Conservation (phyloP, 331 rosid species). For the Malus hybrid region DNA sequence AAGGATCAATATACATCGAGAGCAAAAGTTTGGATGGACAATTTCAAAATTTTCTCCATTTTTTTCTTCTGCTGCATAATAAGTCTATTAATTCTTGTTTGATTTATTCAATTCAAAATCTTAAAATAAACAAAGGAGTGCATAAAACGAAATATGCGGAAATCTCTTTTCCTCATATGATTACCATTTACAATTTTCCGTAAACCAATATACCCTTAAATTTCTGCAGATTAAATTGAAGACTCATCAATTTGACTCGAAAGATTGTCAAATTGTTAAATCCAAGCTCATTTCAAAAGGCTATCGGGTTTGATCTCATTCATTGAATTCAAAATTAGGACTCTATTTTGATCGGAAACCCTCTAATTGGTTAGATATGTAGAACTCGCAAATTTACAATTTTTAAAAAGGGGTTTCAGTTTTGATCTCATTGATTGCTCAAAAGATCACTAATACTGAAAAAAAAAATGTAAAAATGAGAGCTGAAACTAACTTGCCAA, state of each 20-base stretch:
- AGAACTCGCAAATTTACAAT: background rate
- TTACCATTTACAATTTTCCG: too few species aligned
- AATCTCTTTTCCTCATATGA: background rate
- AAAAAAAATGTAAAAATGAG: background rate
- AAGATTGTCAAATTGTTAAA: background rate
- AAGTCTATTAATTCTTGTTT: too few species aligned
- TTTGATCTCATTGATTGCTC: background rate
- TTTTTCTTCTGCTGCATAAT: background rate
- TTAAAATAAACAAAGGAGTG: background rate
- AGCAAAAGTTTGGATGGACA: background rate
- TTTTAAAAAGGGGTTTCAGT: background rate
- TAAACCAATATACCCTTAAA: background rate
- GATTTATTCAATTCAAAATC: background rate
- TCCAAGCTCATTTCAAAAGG: background rate
- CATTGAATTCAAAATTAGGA: background rate
- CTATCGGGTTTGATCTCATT: background rate
- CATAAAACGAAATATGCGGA: too few species aligned
- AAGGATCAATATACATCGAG: background rate
- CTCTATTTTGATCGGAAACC: background rate
- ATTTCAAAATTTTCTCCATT: background rate
- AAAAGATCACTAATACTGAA: background rate
- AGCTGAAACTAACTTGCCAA: slow-evolving; percentile 36
- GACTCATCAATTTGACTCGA: background rate
- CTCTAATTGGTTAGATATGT: background rate
- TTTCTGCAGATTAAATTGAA: background rate